Evolutionary conservation across 257 asterid species (phyloP), one percentile per base, ranked within the genome.

Genomic region (Plectranthus barbatus): DNA sequence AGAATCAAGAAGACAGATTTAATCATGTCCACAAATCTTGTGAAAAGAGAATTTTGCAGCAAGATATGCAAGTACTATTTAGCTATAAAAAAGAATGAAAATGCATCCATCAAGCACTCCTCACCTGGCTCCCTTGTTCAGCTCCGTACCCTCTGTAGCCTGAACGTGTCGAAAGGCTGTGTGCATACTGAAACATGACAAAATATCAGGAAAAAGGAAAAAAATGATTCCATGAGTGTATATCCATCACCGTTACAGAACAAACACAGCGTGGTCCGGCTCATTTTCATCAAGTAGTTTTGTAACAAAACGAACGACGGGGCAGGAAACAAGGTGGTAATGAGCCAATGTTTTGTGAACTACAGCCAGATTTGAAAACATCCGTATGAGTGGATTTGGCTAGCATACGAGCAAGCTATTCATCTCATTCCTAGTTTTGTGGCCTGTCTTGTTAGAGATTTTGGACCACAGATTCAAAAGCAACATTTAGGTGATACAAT

Each of bases 81-180:
- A 42, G 71, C 39, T 42, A 29, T 45, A 42, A 55, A 17, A 44
- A 14, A 39, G 31, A 54, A 34, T 10, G 34, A 14, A 6, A 9
- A 19, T 4, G 46, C 7, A 10, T 50, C 31, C 12, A 51, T 23
- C 53, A 2, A 34, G 5, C 11, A n/a, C 61, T 50, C n/a, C 54
- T 56, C 55, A 87, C 96, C 89, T 62, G 55, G 77, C 86, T 77
- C 21, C 97, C 97, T 64, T 80, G 97, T 56, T 90, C 96, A 20
- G 83, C 80, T 69, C 97, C 97, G 53, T 85, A 90, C 13, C 97
- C 97, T 63, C 79, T 76, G 52, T 90, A 90, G 36, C 97, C 97
- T 54, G 68, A 56, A 56, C 65, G 78, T 6, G 97, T 90, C 20
- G 96, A 75, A 36, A 90, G 95, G 62, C 73, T 68, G 33, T 64